These are phyloP conservation scores for Fusarium stilboides DNA, from an alignment of 2,329 filamentous ascomycete species.

Conservation along the genomic window DNA sequence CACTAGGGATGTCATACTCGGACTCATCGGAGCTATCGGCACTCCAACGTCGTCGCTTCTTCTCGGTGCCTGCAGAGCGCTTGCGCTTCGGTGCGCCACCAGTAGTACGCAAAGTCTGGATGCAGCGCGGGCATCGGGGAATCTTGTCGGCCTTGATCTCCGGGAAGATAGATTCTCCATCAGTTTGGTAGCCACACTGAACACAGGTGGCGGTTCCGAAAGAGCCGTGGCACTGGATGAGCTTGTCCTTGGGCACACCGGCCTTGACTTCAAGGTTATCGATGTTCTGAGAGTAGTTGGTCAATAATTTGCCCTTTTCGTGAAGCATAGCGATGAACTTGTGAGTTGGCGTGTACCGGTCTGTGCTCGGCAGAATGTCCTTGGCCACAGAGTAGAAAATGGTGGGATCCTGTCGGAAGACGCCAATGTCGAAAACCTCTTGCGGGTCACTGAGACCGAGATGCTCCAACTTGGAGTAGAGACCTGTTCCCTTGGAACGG, in stretches of 20 bases:
- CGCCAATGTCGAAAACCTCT: conserved; percentile 92
- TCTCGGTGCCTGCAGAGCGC: conserved; percentile 58
- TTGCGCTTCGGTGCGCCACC: conserved; percentile 56
- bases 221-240: conserved; percentile 96
- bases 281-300: conserved; percentile 99
- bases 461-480: conserved; percentile 88
- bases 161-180: conserved; percentile 83
- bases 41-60: conserved; percentile 60
- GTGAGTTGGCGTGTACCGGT: conserved; percentile 91
- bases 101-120: conserved; percentile 63
- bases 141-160: conserved; percentile 84
- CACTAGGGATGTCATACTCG: conserved; percentile 71
- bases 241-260: conserved; percentile 83
- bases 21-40: conserved; percentile 62
- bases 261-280: conserved; percentile 94
- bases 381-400: conserved; percentile 94
- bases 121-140: conserved; percentile 82
- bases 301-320: conserved; percentile 88
- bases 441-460: conserved; percentile 88
- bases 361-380: conserved; percentile 86
- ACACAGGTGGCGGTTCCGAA: conserved; percentile 94
- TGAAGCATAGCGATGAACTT: conserved; percentile 93
- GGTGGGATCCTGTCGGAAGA: conserved; percentile 88
- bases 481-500: conserved; percentile 90
- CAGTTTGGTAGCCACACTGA: conserved; percentile 81